phyloP scores from a whole-genome alignment of 2,329 filamentous ascomycete species.

The Falciphora oryzae region DNA sequence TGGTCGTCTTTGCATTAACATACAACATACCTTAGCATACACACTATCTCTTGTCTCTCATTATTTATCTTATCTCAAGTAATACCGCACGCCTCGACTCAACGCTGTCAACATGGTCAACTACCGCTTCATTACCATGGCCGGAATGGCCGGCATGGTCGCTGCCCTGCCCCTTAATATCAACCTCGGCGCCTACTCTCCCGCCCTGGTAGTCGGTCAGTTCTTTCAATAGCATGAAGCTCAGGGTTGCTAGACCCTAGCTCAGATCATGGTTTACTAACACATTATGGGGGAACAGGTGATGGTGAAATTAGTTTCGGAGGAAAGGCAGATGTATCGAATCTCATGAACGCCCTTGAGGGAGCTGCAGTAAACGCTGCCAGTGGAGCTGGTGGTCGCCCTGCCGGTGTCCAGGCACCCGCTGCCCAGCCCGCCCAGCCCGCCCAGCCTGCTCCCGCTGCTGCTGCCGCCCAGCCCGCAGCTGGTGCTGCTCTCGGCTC shows the following conservation, averaged over 20 bases:
- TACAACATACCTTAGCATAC: constrained; percentile 1
- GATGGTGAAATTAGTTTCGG: constrained; percentile 43
- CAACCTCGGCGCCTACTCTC: constrained; percentile 39
- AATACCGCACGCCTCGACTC: neutral
- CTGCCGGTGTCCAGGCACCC: constrained; percentile 12
- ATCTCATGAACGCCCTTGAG: constrained; percentile 39
- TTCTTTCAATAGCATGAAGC: neutral
- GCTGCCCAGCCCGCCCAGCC: constrained; percentile 5
- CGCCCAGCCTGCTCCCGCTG: neutral
- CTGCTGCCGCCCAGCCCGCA: constrained; percentile 10
- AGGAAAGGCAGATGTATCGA: constrained; percentile 38
- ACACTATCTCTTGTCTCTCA: neutral
- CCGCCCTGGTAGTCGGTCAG: constrained; percentile 33
- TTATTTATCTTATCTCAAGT: neutral
- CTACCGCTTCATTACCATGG: constrained; percentile 14
- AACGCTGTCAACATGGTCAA: constrained; percentile 15
- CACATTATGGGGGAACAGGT: constrained; percentile 21
- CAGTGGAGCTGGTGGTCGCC: constrained; percentile 22
- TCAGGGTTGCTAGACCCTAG: neutral
- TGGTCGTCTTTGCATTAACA: constrained; percentile 5
- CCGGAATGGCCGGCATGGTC: constrained; percentile 12
- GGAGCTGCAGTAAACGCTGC: constrained; percentile 38
- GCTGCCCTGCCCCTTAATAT: constrained; percentile 23
- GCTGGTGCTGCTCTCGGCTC: constrained; percentile 10
- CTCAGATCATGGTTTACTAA: too few species aligned